phyloP scores from a whole-genome alignment of 441 rosid genomes.

The Brassica balearica region DNA sequence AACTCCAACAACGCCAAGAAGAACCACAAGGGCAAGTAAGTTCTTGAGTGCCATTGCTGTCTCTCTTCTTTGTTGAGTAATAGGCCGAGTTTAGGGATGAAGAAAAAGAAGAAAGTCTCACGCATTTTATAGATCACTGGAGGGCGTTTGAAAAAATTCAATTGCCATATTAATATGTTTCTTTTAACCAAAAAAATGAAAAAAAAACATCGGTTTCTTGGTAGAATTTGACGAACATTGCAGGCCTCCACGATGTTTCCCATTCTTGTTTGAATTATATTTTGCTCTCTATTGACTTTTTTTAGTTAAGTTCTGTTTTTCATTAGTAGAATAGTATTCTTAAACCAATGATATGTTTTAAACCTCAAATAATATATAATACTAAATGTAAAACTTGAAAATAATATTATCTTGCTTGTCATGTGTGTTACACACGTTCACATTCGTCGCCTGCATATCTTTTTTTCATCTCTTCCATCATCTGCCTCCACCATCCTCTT shows the following conservation, averaged over 20 bases:
- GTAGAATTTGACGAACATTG: not conserved
- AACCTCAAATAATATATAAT: not conserved
- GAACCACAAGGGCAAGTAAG: constrained; percentile 39
- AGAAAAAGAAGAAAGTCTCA: not conserved
- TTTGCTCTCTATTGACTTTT: not conserved
- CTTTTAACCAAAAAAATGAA: not conserved
- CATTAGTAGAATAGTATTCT: not conserved
- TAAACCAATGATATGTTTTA: not conserved
- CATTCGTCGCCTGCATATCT: constrained; percentile 1
- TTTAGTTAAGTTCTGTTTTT: not conserved
- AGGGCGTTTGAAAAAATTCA: not conserved
- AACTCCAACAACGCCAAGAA: constrained; percentile 39
- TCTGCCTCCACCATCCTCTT: not conserved
- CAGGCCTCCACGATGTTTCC: constrained; percentile 19
- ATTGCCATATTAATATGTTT: constrained; percentile 4
- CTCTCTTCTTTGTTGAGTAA: constrained; percentile 11
- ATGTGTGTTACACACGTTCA: constrained; percentile 5
- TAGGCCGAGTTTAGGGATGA: constrained; percentile 5
- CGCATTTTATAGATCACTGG: constrained; percentile 4
- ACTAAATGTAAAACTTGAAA: not conserved
- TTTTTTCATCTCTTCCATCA: not conserved
- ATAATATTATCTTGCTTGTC: not conserved
- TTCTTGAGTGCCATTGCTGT: constrained; percentile 46
- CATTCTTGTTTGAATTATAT: not conserved
- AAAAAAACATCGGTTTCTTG: not conserved